Conservation (phyloP, 148 eudicot genomes). For the Dianthus caryophyllus region DNA sequence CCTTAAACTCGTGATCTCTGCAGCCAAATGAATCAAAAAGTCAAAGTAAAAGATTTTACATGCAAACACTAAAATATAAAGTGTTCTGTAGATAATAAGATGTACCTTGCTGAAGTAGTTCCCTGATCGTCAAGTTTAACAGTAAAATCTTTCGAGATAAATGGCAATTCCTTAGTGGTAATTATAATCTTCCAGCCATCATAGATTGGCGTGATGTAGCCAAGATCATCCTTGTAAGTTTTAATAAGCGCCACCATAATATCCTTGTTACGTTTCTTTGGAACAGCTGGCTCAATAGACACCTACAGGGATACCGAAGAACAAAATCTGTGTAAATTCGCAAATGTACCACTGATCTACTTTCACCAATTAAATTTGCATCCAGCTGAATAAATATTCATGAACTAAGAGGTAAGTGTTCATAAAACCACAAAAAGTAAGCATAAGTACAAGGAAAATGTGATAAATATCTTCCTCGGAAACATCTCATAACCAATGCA, state of each 20-base stretch:
- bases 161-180: constrained; percentile 47
- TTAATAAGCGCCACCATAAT: constrained; percentile 36
- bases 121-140: constrained; percentile 36
- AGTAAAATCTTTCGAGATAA: constrained; percentile 33
- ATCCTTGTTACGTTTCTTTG: constrained; percentile 32
- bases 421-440: background rate
- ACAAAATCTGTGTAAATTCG: background rate
- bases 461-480: background rate
- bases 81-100: constrained; percentile 1
- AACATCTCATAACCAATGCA: background rate
- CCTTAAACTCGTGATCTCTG: constrained; percentile 37
- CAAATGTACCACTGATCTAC: background rate
- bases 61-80: background rate
- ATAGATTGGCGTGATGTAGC: constrained; percentile 40
- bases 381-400: background rate
- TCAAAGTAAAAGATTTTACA: background rate
- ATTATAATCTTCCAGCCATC: constrained; percentile 52
- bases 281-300: constrained; percentile 36
- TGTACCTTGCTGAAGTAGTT: constrained; percentile 20
- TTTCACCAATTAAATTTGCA: background rate
- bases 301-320: constrained; percentile 31
- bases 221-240: constrained; percentile 31
- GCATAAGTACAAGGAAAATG: background rate
- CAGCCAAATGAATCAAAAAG: constrained; percentile 19
- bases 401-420: background rate